phyloP scores from a whole-genome alignment of 768 basidiomycete species.

The Dacryopinax primogenitus region DNA sequence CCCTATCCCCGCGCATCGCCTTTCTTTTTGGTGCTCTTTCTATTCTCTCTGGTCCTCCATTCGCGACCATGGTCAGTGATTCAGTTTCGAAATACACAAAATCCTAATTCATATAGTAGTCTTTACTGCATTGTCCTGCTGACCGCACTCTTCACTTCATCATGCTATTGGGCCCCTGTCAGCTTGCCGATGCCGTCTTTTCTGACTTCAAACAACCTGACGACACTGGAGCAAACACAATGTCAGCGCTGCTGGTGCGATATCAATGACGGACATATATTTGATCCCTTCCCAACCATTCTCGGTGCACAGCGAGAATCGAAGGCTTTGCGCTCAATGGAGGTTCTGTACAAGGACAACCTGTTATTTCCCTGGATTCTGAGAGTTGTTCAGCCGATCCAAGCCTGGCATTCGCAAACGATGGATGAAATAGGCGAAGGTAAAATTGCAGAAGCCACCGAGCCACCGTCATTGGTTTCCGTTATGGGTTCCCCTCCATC shows the following conservation, averaged over 20 bases:
- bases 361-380: background rate
- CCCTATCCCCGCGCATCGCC: conserved; percentile 61
- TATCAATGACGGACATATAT: conserved; percentile 47
- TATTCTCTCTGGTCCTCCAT: conserved; percentile 64
- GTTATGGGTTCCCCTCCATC: too few species aligned
- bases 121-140: conserved; percentile 80
- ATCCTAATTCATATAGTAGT: conserved; percentile 29
- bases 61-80: conserved; percentile 66
- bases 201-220: conserved; percentile 11
- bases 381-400: background rate
- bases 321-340: too few species aligned
- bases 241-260: conserved; percentile 76
- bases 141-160: conserved; percentile 68
- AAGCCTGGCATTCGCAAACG: background rate
- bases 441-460: too few species aligned
- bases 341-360: too few species aligned
- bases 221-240: background rate
- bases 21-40: conserved; percentile 63
- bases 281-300: conserved; percentile 45
- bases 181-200: conserved; percentile 31
- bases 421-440: too few species aligned
- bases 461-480: too few species aligned
- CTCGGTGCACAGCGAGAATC: background rate
- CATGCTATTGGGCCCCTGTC: conserved; percentile 83
- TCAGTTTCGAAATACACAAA: background rate